Evolutionary conservation across 2,329 filamentous ascomycete species (phyloP).

Genomic region (Colletotrichum karsti): DNA sequence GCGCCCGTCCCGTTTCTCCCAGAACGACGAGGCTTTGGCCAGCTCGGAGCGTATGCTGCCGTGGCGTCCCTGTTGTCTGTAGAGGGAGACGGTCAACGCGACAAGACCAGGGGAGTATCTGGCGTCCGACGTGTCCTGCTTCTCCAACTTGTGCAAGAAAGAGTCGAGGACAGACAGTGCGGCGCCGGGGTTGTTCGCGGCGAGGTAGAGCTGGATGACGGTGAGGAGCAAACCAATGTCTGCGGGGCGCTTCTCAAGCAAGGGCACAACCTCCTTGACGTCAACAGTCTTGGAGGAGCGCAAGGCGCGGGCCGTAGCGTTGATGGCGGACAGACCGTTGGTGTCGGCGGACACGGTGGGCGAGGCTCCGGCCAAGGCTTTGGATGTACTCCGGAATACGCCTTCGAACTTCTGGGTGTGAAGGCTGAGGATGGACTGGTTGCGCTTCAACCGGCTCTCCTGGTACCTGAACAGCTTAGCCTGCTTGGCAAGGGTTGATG

Average conservation of each 20-base stretch:
- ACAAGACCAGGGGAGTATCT: constrained; percentile 88
- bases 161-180: constrained; percentile 80
- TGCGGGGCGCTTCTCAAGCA: constrained; percentile 77
- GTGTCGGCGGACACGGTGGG: constrained; percentile 40
- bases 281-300: constrained; percentile 66
- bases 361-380: constrained; percentile 43
- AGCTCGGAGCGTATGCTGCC: constrained; percentile 77
- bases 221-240: constrained; percentile 85
- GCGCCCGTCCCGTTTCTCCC: constrained; percentile 67
- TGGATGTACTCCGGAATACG: constrained; percentile 58
- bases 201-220: constrained; percentile 82
- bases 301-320: constrained; percentile 71
- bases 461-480: constrained; percentile 81
- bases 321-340: constrained; percentile 56
- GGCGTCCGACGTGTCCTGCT: constrained; percentile 68
- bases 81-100: constrained; percentile 81
- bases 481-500: constrained; percentile 59
- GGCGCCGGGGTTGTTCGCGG: constrained; percentile 74
- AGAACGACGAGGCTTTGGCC: constrained; percentile 81
- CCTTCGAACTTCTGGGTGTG: constrained; percentile 74
- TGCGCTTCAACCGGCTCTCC: constrained; percentile 59
- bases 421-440: constrained; percentile 71
- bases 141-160: constrained; percentile 78
- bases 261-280: constrained; percentile 72
- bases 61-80: constrained; percentile 78